Base-by-base conservation (phyloP, 2,329 filamentous ascomycete genomes). In the Bipolaris victoriae region DNA sequence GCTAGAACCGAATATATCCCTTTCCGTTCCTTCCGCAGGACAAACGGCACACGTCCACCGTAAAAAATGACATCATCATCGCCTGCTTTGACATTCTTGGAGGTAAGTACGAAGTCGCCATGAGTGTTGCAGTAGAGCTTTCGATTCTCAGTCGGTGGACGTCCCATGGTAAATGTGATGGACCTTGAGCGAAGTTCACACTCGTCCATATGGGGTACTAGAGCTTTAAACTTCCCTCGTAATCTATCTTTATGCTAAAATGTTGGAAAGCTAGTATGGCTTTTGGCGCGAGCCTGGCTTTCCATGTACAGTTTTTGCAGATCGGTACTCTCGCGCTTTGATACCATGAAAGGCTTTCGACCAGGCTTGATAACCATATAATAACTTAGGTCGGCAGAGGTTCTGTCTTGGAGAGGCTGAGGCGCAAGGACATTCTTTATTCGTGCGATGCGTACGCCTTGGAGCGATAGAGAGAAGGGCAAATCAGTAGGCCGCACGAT, bases 31-130 rank as follows among this genome's bases (percentile, higher is more conserved):
- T 46, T 15, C 2, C 44, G 26, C 15, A 46, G 26, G 10, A 46
- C 44, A 35, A 46, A 46, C 10, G 44, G 44, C 44, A 46, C 44
- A 46, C 44, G 44, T 18, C 26, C 44, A 33, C 44, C 44, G 18
- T 46, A 33, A 13, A 46, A n/a, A 22, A 46, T 46, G 44, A 35
- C 26, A 20, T 35, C 9, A 31, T 31, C 31, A 22, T 46, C 44
- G 16, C 44, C 44, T 33, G 44, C 26, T 18, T 35, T 35, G 40
- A 26, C 40, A 22, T 43, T 43, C 22, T 43, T 22, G 6, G 40
- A 43, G 40, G 40, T 29, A 43, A 43, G 40, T 26, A 29, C 15
- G 40, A 43, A 43, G 22, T 43, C 22, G 22, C 40, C 40, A 16
- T 43, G 13, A 26, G 40, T 43, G 3, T 22, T 43, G 40, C 22